These are phyloP conservation scores for Colletotrichum spaethianum DNA, from an alignment of 2,329 filamentous ascomycete genomes.

Conservation along the genomic window DNA sequence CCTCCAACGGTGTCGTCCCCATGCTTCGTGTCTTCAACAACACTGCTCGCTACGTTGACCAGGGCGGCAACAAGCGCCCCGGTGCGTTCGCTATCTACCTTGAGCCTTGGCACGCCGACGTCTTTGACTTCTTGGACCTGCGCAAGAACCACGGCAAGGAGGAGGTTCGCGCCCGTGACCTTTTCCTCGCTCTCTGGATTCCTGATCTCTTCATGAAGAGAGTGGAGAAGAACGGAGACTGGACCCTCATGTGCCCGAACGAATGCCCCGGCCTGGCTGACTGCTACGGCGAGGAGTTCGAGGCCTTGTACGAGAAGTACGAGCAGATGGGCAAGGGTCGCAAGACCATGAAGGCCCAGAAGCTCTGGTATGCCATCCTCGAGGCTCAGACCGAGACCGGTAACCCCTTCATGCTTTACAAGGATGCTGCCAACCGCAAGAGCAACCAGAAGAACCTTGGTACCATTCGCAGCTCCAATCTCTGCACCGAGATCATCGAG, in stretches of 20 bases:
- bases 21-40: conserved; percentile 99
- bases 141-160: conserved; percentile 99
- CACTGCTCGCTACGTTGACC: conserved; percentile 97
- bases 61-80: conserved; percentile 98
- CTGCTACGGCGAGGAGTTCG: conserved; percentile 97
- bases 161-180: conserved; percentile 94
- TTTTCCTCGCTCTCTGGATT: conserved; percentile 99
- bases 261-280: conserved; percentile 96
- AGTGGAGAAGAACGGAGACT: conserved; percentile 95
- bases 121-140: conserved; percentile 97
- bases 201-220: conserved; percentile 99
- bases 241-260: conserved; percentile 98
- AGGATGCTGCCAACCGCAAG: conserved; percentile 98
- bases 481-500: conserved; percentile 99
- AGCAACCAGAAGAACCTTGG: conserved; percentile 99
- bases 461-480: conserved; percentile 97
- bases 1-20: conserved; percentile 95
- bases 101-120: conserved; percentile 98
- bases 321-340: conserved; percentile 90
- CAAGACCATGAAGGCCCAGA: conserved; percentile 95
- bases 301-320: conserved; percentile 93
- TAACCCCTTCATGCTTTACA: conserved; percentile 99
- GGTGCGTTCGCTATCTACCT: conserved; percentile 99
- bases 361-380: conserved; percentile 98
- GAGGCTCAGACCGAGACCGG: conserved; percentile 99